Percentiles rank a stretch among this genome's conserved stretches.
Evolutionary conservation across 2,329 filamentous ascomycete genomes (phyloP).

Genomic region (Colletotrichum nymphaeae): DNA sequence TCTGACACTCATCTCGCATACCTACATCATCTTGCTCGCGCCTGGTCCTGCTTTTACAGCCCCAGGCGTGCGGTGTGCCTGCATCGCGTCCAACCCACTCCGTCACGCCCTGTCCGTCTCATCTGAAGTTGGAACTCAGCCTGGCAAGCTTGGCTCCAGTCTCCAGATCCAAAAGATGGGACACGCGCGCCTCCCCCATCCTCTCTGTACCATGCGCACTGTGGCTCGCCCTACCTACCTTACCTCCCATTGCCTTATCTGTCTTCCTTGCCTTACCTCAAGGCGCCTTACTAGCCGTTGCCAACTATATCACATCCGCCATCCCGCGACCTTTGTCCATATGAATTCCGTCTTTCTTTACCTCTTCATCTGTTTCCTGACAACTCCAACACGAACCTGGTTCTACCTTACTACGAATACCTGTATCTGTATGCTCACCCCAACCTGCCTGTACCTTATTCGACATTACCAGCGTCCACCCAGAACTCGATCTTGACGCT

Average conservation of each 20-base stretch:
- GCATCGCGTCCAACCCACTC: not conserved
- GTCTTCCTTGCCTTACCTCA: not conserved
- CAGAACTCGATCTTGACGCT: not conserved
- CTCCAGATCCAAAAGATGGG: not conserved
- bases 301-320: not conserved
- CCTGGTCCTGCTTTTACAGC: not conserved
- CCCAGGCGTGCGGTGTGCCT: not conserved
- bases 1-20: not conserved
- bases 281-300: not conserved
- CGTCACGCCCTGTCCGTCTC: slow-evolving; percentile 6
- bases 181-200: not conserved
- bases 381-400: not conserved
- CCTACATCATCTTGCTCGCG: not conserved
- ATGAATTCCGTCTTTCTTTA: not conserved
- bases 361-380: not conserved
- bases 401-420: no score
- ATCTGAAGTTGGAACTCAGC: not conserved
- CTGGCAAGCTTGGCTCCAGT: not conserved
- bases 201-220: not conserved
- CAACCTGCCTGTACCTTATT: not conserved
- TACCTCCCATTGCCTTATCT: not conserved
- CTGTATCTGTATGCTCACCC: not conserved
- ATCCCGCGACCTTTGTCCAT: not conserved
- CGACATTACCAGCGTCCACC: not conserved
- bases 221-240: not conserved